Conservation (phyloP, 768 basidiomycete genomes). For the Termitomyces sp. region DNA sequence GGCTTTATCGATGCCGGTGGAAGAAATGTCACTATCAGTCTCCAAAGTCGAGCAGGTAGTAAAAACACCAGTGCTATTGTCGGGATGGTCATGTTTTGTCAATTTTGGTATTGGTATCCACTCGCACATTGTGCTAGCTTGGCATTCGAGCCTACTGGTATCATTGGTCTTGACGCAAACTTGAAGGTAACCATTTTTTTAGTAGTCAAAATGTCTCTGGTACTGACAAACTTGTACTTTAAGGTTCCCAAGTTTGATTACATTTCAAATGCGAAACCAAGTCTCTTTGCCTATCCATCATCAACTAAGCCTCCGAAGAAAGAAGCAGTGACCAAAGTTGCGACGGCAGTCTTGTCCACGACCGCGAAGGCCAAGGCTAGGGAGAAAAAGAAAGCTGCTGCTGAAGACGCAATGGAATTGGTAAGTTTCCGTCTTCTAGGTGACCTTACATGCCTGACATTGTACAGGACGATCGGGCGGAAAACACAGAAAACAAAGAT, state of each 20-base stretch:
- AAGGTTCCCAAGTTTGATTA: conserved; percentile 94
- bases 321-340: conserved; percentile 87
- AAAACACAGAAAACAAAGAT: conserved; percentile 44
- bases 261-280: conserved; percentile 84
- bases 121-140: conserved; percentile 89
- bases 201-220: not conserved
- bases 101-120: conserved; percentile 99
- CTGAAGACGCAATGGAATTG: conserved; percentile 79
- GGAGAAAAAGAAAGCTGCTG: conserved; percentile 86
- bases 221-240: conserved; percentile 3
- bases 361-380: conserved; percentile 96
- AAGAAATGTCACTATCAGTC: conserved; percentile 89
- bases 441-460: conserved; percentile 9
- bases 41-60: conserved; percentile 91
- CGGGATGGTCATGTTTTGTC: conserved; percentile 97
- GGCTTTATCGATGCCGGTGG: conserved; percentile 98
- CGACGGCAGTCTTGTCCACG: conserved; percentile 92
- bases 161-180: conserved; percentile 86
- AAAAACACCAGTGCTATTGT: conserved; percentile 92
- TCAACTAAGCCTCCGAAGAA: conserved; percentile 86
- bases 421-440: conserved; percentile 34
- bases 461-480: conserved; percentile 48
- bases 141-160: conserved; percentile 92
- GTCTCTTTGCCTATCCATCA: conserved; percentile 88
- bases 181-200: conserved; percentile 55